Conservation (phyloP, 345 rosid species). For the Excoecaria agallocha region DNA sequence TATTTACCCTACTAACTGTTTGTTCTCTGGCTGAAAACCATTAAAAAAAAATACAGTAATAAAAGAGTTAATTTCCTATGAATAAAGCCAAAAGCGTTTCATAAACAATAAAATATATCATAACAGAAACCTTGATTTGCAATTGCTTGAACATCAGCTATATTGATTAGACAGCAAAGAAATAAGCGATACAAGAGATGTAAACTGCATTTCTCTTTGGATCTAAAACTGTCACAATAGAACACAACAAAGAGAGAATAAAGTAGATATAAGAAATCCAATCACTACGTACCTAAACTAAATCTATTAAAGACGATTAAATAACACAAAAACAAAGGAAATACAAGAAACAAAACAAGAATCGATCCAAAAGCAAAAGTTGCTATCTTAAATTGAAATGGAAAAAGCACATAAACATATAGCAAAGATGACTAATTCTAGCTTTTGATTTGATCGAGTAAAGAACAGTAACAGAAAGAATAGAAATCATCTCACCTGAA, state of each 20-base stretch:
- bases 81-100: not conserved
- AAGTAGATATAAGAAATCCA: not conserved
- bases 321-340: not conserved
- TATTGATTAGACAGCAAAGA: not conserved
- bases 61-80: not conserved
- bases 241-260: not conserved
- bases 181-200: not conserved
- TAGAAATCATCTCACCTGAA: slow-evolving; percentile 10
- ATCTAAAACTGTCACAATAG: not conserved
- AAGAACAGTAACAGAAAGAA: not conserved
- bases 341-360: not conserved
- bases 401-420: not conserved
- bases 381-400: not conserved
- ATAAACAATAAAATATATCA: not conserved
- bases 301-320: not conserved
- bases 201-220: not conserved
- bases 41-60: not conserved
- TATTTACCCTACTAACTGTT: not conserved
- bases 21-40: not conserved
- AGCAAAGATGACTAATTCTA: not conserved
- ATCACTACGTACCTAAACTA: not conserved
- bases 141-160: not conserved
- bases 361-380: not conserved
- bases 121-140: not conserved
- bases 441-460: not conserved